phyloP scores from a whole-genome alignment of 305 asterid genomes.

The Fraxinus baroniana region DNA sequence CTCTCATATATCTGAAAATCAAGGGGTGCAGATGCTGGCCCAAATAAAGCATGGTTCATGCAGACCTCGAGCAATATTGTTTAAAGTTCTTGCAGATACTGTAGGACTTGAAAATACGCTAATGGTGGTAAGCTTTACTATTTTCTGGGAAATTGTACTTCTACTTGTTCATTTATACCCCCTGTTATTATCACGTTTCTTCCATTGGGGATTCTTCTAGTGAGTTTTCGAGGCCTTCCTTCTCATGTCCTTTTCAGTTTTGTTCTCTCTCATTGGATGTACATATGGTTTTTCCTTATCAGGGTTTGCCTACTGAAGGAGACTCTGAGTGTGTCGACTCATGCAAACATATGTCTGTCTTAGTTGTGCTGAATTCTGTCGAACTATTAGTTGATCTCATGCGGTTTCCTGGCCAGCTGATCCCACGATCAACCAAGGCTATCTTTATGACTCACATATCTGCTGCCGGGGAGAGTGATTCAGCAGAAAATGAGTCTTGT shows the following conservation, averaged over 20 bases:
- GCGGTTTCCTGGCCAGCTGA: slow-evolving; percentile 97
- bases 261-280: slow-evolving; percentile 20
- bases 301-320: slow-evolving; percentile 98
- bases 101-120: slow-evolving; percentile 93
- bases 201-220: slow-evolving; percentile 13
- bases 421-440: slow-evolving; percentile 85
- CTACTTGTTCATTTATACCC: slow-evolving; percentile 11
- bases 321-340: slow-evolving; percentile 80
- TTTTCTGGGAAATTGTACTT: not conserved
- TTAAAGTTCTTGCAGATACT: slow-evolving; percentile 96
- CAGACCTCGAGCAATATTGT: slow-evolving; percentile 90
- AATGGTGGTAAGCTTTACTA: slow-evolving; percentile 69
- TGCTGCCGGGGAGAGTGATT: slow-evolving; percentile 98
- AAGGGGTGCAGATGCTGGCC: slow-evolving; percentile 86
- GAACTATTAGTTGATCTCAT: slow-evolving; percentile 88
- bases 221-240: slow-evolving; percentile 9
- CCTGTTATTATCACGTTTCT: slow-evolving; percentile 11
- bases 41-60: slow-evolving; percentile 92
- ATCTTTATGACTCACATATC: slow-evolving; percentile 88
- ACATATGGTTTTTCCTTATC: slow-evolving; percentile 26
- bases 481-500: slow-evolving; percentile 99
- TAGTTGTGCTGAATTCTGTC: slow-evolving; percentile 82
- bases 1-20: slow-evolving; percentile 51
- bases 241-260: slow-evolving; percentile 12
- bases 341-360: slow-evolving; percentile 88